Base-by-base conservation (phyloP, 2,329 filamentous ascomycete genomes). In the Neofusicoccum parvum region DNA sequence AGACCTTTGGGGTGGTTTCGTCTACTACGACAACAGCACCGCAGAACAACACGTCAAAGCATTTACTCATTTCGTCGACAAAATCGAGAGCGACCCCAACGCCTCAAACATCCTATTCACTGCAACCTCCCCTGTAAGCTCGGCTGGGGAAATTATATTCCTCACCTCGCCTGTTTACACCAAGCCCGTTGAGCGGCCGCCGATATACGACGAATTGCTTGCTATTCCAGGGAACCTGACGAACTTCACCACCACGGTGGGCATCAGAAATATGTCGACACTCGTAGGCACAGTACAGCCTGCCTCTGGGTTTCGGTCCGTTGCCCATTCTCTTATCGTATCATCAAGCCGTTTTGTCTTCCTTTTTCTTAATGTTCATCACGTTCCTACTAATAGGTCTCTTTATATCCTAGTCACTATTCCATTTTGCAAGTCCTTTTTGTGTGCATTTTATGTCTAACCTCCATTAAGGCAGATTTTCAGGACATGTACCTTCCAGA, bases 1-100 rank as follows among this genome's bases (percentile, higher is more conserved):
- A 7, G 32, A 50, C 0, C 68, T 77, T 54, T 80, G 78, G 79
- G 75, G 76, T 63, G 78, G 79, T 1, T 71, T 77, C 1, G 69
- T 78, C 17, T 71, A 71, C 17, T 70, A 72, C 17, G 67, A 69
- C 9, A 64, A 70, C 37, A 70, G 68, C 34, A 68, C 70, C 64
- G 70, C 69, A 51, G 65, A 69, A 3, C 62, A 64, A 12, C 56
- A 70, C 51, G 68, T 70, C 56, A 60, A 68, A 7, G 72, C 68
- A 27, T 63, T 73, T 23, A 23, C 45, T 7, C 68, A 68, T 37
- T 71, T 72, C 49, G 66, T 67, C 7, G 49, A 62, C 14, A 72
- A 68, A 65, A 49, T 49, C 3, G 71, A 56, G 4, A 71, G 65
- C 46, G 71, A 74, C 53, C 69, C 70, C 1, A 67, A 71, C 53